These are phyloP conservation scores for Gaeumannomyces sp. DNA, from an alignment of 2,329 filamentous ascomycete genomes.

Conservation along the genomic window DNA sequence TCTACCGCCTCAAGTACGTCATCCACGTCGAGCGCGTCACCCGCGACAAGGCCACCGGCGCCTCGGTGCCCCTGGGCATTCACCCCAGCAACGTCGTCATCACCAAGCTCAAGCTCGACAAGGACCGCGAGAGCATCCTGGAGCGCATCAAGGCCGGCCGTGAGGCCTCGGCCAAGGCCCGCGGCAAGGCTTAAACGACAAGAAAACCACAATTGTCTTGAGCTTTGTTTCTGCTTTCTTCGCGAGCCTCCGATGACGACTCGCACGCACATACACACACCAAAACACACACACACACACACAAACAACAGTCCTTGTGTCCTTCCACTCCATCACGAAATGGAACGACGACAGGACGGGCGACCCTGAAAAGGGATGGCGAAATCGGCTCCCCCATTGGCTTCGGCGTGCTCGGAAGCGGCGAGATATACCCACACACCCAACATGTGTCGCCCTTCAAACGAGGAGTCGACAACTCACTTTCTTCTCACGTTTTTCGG, in stretches of 20 bases:
- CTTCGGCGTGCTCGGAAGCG: constrained; percentile 5
- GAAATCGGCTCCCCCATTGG: constrained; percentile 11
- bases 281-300: constrained; percentile 7
- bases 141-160: constrained; percentile 78
- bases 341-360: constrained; percentile 1
- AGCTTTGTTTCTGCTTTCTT: background rate
- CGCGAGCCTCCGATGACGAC: background rate
- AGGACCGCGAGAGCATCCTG: constrained; percentile 85
- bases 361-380: constrained; percentile 1
- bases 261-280: constrained; percentile 4
- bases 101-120: constrained; percentile 98
- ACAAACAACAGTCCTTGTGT: background rate
- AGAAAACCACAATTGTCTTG: constrained; percentile 21
- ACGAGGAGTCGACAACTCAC: background rate
- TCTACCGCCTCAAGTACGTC: constrained; percentile 97
- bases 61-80: constrained; percentile 90
- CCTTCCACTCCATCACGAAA: background rate
- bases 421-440: constrained; percentile 1
- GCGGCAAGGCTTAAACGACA: constrained; percentile 47
- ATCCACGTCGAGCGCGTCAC: constrained; percentile 95
- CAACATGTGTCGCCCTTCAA: background rate
- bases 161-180: constrained; percentile 68
- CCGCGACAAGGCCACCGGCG: constrained; percentile 96
- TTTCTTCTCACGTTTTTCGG: constrained; percentile 5
- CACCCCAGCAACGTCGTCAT: constrained; percentile 96